Conservation (phyloP, 2,329 filamentous ascomycete species). For the Phialocephala sp. region DNA sequence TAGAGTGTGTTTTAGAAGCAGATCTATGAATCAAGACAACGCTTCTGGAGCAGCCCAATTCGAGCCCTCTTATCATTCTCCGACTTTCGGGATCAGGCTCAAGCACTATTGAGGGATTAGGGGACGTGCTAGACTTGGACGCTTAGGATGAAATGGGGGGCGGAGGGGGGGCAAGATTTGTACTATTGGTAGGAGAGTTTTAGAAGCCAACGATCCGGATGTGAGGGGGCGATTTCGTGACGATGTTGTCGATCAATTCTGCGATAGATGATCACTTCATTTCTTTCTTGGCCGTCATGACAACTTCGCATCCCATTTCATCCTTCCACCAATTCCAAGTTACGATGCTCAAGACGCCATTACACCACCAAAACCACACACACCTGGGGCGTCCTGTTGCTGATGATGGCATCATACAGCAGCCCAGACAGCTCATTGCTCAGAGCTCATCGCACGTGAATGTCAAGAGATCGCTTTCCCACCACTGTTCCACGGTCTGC, state of each 20-base stretch:
- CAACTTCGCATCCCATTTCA: not conserved
- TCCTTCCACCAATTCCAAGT: not conserved
- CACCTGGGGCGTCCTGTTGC: not conserved
- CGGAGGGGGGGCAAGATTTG: not conserved
- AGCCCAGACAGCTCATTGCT: not conserved
- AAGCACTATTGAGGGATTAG: not conserved
- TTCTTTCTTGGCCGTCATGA: not conserved
- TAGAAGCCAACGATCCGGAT: not conserved
- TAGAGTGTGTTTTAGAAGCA: not conserved
- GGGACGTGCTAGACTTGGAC: not conserved
- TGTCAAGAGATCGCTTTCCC: too few relatives aligned
- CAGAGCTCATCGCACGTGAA: not conserved
- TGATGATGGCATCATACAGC: constrained; percentile 3
- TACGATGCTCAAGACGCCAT: constrained; percentile 1
- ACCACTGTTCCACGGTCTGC: constrained; percentile 1
- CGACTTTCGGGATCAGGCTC: not conserved
- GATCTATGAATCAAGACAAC: not conserved
- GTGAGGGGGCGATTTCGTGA: not conserved
- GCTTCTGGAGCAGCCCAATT: not conserved
- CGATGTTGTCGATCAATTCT: not conserved
- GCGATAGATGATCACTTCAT: not conserved
- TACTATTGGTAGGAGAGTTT: not conserved
- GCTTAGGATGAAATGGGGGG: not conserved
- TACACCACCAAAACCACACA: not conserved
- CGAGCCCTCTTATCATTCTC: not conserved